Evolutionary conservation across 257 asterid genomes (phyloP).

Genomic region (Ehretia macrophylla): DNA sequence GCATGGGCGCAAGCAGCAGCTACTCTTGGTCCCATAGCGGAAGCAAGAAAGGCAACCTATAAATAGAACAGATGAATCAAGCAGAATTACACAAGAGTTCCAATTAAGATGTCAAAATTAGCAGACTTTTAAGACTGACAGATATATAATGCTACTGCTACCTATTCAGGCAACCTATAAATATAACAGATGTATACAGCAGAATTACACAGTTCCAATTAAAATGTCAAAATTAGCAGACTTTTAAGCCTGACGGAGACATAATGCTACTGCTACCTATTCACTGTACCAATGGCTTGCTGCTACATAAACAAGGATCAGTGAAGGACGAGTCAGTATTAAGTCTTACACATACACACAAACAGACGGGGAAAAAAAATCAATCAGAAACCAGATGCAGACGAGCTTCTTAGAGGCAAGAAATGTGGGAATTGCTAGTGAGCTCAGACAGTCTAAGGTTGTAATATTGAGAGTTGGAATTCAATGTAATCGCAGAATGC

Average conservation of each 20-base stretch:
- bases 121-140: not conserved
- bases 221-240: not conserved
- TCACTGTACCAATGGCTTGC: too few relatives aligned
- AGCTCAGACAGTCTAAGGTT: not conserved
- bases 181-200: constrained; percentile 16
- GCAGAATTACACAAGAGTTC: constrained; percentile 1
- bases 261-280: too few relatives aligned
- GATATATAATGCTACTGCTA: not conserved
- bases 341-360: too few relatives aligned
- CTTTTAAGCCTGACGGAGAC: not conserved
- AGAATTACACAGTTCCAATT: not conserved
- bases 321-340: too few relatives aligned
- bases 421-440: too few relatives aligned
- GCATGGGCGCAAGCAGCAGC: constrained; percentile 99
- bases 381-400: too few relatives aligned
- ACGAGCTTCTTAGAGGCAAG: too few relatives aligned
- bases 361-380: too few relatives aligned
- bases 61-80: constrained; percentile 19
- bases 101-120: not conserved
- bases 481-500: not conserved
- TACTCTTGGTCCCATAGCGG: constrained; percentile 93
- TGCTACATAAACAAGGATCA: too few relatives aligned
- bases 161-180: constrained; percentile 84
- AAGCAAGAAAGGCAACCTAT: constrained; percentile 90
- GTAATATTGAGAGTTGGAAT: too few relatives aligned